These are phyloP conservation scores for Chernovozyma aurita DNA, from an alignment of 1,139 yeast genomes.

Conservation along the genomic window DNA sequence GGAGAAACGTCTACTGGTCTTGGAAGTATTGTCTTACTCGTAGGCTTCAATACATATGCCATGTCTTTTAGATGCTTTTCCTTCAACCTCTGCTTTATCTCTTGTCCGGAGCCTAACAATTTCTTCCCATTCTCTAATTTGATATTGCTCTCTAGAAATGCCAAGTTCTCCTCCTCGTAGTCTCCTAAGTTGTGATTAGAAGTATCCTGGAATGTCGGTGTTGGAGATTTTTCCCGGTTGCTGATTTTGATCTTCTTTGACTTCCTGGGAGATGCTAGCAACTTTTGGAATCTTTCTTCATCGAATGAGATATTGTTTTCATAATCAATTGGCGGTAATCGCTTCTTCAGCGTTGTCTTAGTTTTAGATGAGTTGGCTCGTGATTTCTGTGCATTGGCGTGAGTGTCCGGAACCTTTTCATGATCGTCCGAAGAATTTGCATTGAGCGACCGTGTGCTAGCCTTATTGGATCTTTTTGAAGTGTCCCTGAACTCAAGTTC, in stretches of 20 bases:
- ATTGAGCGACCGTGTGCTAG: no score
- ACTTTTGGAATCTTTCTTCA: slow-evolving; percentile 9
- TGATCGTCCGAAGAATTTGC: no score
- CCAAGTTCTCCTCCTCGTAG: slow-evolving; percentile 31
- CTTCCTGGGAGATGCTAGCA: slow-evolving; percentile 12
- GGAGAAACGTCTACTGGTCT: neutral
- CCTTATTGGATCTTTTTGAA: no score
- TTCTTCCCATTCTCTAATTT: slow-evolving; percentile 1
- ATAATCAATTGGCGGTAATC: neutral
- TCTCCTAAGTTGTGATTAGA: slow-evolving; percentile 35
- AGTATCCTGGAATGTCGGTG: slow-evolving; percentile 19
- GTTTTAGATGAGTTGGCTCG: no score
- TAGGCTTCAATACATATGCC: neutral
- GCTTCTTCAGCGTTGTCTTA: neutral
- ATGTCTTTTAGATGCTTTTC: neutral
- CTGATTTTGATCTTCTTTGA: slow-evolving; percentile 16
- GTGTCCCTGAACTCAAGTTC: no score
- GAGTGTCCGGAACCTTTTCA: no score
- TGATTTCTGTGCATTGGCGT: no score
- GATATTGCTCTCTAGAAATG: slow-evolving; percentile 20
- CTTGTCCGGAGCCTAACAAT: neutral
- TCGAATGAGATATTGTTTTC: slow-evolving; percentile 8
- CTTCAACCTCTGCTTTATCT: neutral
- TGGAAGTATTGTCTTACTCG: slow-evolving; percentile 1
- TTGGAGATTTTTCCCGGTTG: slow-evolving; percentile 5